Base-by-base conservation (phyloP, 768 basidiomycete species). In the Punctularia strigosozonata region DNA sequence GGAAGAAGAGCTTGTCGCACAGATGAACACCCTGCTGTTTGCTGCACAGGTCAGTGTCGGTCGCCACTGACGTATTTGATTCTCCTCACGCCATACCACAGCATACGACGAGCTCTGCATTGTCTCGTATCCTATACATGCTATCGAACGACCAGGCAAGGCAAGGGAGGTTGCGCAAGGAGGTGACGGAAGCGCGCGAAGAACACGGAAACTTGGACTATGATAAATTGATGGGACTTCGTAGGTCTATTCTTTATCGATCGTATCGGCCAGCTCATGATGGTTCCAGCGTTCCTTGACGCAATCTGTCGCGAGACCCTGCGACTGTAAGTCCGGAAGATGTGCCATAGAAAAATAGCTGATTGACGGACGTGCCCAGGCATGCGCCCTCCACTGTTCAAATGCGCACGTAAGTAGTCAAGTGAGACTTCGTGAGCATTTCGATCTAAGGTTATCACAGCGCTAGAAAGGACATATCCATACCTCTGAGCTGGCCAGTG, bases 371-470 rank as follows among this genome's bases (percentile, higher is more conserved):
- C n/a, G n/a, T n/a, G 14, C 14, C 7, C 30, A 66, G 66, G 36
- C 64, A 66, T 43, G 65, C 68, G 12, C 67, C 68, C 1, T 64
- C 68, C 6, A 64, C 67, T 10, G 67, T 68, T 40, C 64, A 68
- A 4, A 58, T 64, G 13, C 57, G 67, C 36, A 64, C 58, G 66
- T 68, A 46, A 50, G 66, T 53, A 6, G 12, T 12, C 33, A 10
- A 28, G 8, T 28, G 8, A 15, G 8, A 8, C 26, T 8, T 8
- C 8, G n/a, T n/a, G n/a, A n/a, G n/a, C n/a, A n/a, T n/a, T n/a
- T n/a, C n/a, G n/a, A n/a, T n/a, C n/a, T n/a, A n/a, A n/a, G n/a
- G n/a, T n/a, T n/a, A n/a, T n/a, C n/a, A n/a, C n/a, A n/a, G n/a
- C n/a, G n/a, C n/a, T n/a, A n/a, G n/a, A n/a, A n/a, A n/a, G n/a